These are phyloP conservation scores for Trametopsis cervina DNA, from an alignment of 768 basidiomycete species.

Conservation along the genomic window DNA sequence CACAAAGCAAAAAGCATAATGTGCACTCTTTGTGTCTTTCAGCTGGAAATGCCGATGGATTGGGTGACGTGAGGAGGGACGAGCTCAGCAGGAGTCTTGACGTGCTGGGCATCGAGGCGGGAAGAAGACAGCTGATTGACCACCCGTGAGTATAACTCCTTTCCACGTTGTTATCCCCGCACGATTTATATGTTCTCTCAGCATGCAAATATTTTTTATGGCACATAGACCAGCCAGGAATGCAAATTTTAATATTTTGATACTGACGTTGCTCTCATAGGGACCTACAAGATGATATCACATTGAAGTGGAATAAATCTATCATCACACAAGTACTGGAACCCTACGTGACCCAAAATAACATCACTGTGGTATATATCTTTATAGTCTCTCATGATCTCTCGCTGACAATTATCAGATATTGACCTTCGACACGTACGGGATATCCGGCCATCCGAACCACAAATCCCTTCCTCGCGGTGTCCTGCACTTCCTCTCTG, in stretches of 20 bases:
- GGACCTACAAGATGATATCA: constrained; percentile 70
- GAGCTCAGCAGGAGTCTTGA: constrained; percentile 64
- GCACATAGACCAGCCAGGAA: too few relatives aligned
- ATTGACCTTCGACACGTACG: constrained; percentile 73
- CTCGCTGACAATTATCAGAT: constrained; percentile 40
- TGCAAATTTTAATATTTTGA: too few relatives aligned
- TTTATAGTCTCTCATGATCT: constrained; percentile 12
- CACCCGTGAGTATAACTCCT: constrained; percentile 50
- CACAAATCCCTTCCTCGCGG: constrained; percentile 67
- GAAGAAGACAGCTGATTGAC: constrained; percentile 55
- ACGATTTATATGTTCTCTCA: background rate
- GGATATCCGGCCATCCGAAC: constrained; percentile 84
- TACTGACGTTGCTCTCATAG: constrained; percentile 27
- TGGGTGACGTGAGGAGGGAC: constrained; percentile 48
- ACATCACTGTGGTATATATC: constrained; percentile 51
- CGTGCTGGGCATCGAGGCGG: constrained; percentile 52
- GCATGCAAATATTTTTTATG: too few relatives aligned
- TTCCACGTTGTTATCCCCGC: background rate
- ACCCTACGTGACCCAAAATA: constrained; percentile 49
- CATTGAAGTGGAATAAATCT: constrained; percentile 52
- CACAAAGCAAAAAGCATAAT: constrained; percentile 15
- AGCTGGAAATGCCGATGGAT: constrained; percentile 70
- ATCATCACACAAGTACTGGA: constrained; percentile 52
- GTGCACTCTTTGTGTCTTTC: constrained; percentile 71
- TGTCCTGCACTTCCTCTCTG: constrained; percentile 35